Base-by-base conservation (phyloP, 805 yeast genomes). In the Deakozyma indianensis region DNA sequence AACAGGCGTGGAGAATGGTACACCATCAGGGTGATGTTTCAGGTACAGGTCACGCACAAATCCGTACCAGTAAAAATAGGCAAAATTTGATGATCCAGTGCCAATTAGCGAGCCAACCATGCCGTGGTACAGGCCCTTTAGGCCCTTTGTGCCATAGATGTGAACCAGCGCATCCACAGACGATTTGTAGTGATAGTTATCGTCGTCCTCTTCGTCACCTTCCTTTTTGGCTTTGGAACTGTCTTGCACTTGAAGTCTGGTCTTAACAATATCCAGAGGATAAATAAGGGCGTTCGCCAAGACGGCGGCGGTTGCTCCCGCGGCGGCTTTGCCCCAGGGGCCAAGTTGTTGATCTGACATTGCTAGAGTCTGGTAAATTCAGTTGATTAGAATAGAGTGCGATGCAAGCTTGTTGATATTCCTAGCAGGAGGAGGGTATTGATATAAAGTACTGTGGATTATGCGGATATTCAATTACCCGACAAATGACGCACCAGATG, bases 31-130 rank as follows among this genome's bases (percentile, higher is more conserved):
- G 61, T 52, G 65, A 58, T 46, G 47, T 68, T 61, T 64, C 48
- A 73, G 68, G 61, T 76, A 79, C 16, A 71, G 62, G 45, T 72
- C 70, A 50, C 84, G 74, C 16, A 83, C 77, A 35, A 82, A 64
- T 3, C 87, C 78, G 62, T 85, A 85, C 92, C 94, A 85, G 62
- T 83, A 85, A 61, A 85, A 85, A 61, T 85, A 85, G 24, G 85
- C 78, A 58, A 85, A 85, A 53, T 80, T 81, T 57, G 83, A 84
- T 5, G 82, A 75, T 1, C 88, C 87, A 9, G 79, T 75, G 2
- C 87, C 86, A 18, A 79, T 55, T 38, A 83, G 63, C 1, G 83
- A 74, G 1, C 87, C 77, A 2, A 74, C 63, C 42, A 84, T 61
- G 1, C 95, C 95, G 51, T 73, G 75, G 63, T 84, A 85, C 61